Evolutionary conservation across 768 basidiomycete genomes (phyloP), one percentile per base, ranked within the genome.

Genomic region (Termitomyces titanicus): DNA sequence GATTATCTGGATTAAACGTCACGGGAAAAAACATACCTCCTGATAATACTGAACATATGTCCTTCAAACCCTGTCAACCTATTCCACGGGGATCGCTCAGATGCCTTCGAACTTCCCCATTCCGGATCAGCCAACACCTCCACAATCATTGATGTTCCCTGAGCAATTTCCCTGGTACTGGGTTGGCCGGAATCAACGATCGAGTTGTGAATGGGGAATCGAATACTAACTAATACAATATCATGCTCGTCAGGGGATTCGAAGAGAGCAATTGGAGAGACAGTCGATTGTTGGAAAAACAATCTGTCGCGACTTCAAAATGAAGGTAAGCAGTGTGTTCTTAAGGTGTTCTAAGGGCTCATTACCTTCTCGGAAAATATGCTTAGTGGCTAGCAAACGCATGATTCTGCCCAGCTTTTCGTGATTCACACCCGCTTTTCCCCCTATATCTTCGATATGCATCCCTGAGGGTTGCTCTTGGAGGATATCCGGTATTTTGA

Each of bases 281-380:
- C 1, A 79, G 63, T 0, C 75, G 68, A 58, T 75, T 79, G 52
- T 79, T 77, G 3, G 72, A 70, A 50, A 74, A 78, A 0, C 74
- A 70, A 45, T 75, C 67, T 12, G 61, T 61, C 24, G 61, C 59
- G 2, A 76, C 75, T 76, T 13, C 31, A n/a, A 22, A 27, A 42
- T 17, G 20, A 24, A 31, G n/a, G 17, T 46, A 46, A 10, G 0
- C 7, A 49, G 13, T 18, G 11, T 49, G 13, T 43, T 13, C 15
- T 43, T 4, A 17, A 17, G 1, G 10, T 3, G 17, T 17, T 25
- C 3, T 11, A 37, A 18, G 7, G 11, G 40, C 18, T 8, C 5
- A 39, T 15, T 49, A n/a, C n/a, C n/a, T n/a, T n/a, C n/a, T n/a
- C n/a, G n/a, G n/a, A n/a, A n/a, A n/a, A n/a, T n/a, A n/a, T n/a